These are phyloP conservation scores for Ustilago esculenta DNA, from an alignment of 1,284 basidiomycete species.

Conservation along the genomic window DNA sequence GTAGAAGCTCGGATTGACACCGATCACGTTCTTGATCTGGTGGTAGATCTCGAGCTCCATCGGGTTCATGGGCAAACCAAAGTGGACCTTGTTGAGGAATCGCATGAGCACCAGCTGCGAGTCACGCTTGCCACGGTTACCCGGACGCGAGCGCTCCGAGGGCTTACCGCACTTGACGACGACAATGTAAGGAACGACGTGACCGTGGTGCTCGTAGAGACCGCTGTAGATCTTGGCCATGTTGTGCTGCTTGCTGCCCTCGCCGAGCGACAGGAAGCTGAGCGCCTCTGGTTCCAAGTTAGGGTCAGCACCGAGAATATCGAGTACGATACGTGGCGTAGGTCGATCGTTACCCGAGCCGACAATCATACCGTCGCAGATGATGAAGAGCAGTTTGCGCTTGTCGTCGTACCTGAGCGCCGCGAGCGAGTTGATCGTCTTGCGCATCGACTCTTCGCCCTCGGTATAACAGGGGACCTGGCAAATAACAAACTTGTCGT, in stretches of 20 bases:
- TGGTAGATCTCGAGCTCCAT: conserved; percentile 97
- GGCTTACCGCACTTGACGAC: conserved; percentile 98
- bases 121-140: conserved; percentile 78
- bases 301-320: conserved; percentile 93
- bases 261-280: conserved; percentile 90
- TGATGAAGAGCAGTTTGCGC: conserved; percentile 90
- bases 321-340: conserved; percentile 82
- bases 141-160: conserved; percentile 88
- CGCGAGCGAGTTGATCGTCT: conserved; percentile 93
- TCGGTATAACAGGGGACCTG: conserved; percentile 98
- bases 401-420: conserved; percentile 98
- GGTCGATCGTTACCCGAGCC: conserved; percentile 82
- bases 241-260: conserved; percentile 95
- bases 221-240: conserved; percentile 99
- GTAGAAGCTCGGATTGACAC: conserved; percentile 97
- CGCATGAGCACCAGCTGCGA: conserved; percentile 96
- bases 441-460: conserved; percentile 84
- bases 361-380: conserved; percentile 99
- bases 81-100: conserved; percentile 98
- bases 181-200: conserved; percentile 95
- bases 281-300: conserved; percentile 93
- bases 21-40: conserved; percentile 99
- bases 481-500: conserved; percentile 98
- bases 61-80: conserved; percentile 94
- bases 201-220: conserved; percentile 90